Base-by-base conservation (phyloP, 495 filamentous ascomycete genomes). In the Penicillium crystallinum region DNA sequence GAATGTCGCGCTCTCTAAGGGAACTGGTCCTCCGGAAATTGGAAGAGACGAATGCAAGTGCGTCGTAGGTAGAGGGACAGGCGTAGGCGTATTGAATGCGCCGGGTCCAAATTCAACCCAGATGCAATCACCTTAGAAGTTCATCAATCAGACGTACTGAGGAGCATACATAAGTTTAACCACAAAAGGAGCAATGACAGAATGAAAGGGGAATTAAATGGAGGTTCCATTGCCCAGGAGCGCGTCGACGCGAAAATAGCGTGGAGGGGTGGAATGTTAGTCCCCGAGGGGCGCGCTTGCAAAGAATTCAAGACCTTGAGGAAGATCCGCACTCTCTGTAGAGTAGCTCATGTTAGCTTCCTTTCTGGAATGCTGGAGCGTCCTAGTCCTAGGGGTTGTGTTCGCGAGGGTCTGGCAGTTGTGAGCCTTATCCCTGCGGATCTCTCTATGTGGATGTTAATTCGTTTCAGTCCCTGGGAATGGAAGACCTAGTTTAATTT, bases 211-310 rank as follows among this genome's bases (percentile, higher is more conserved):
- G 51, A 58, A 54, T 53, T 49, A 53, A 54, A 63, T 49, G 37
- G 46, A 38, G 30, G 43, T 37, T 37, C 35, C 15, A 30, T 17
- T 18, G 50, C 33, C 53, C 46, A 29, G 21, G 46, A 54, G 48
- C 65, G 63, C 65, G 65, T 68, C 63, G 61, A 68, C 63, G 63
- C 63, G 61, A 45, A 49, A 39, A 55, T 37, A 56, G 51, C 53
- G 61, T 64, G 63, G 63, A 66, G 60, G 63, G 57, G 60, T 61
- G 63, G 63, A 66, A 66, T 66, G 63, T 10, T 56, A 54, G 45
- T 49, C 49, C 17, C 55, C 44, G 65, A 66, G 57, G 65, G 60
- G 57, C 39, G 40, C 58, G 52, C 46, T 55, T 64, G 56, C 47
- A 27, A 66, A 63, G 63, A 63, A 64, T 66, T 51, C 57, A 34